phyloP scores from a whole-genome alignment of 192 early-diverging fungal species.

The Coemansia sp. region DNA sequence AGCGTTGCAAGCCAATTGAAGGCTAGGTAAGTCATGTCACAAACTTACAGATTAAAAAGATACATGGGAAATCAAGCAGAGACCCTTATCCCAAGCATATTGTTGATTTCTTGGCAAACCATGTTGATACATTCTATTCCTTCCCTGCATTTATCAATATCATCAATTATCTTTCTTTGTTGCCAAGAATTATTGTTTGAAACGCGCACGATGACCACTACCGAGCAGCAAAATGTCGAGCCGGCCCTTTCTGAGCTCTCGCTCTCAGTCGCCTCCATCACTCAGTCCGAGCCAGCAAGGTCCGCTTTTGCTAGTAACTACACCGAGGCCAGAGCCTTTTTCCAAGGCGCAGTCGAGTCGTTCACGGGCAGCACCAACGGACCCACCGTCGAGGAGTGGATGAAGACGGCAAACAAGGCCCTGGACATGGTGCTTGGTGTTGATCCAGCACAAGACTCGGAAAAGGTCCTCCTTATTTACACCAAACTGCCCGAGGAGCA shows the following conservation, averaged over 20 bases:
- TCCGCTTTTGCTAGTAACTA: not conserved
- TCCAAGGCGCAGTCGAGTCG: not conserved
- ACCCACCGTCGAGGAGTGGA: slow-evolving; percentile 1
- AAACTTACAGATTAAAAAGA: too few species aligned
- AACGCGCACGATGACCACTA: not conserved
- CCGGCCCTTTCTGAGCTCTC: not conserved
- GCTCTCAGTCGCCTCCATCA: not conserved
- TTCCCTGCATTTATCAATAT: not conserved
- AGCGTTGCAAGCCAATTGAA: too few species aligned
- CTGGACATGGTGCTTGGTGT: slow-evolving; percentile 2
- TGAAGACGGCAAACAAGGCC: slow-evolving; percentile 1
- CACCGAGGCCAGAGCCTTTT: slow-evolving; percentile 1
- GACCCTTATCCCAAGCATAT: too few species aligned
- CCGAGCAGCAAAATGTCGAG: not conserved
- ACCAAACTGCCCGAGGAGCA: slow-evolving; percentile 2
- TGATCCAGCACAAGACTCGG: slow-evolving; percentile 1
- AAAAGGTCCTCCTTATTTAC: not conserved
- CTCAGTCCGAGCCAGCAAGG: slow-evolving; percentile 2
- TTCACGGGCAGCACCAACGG: slow-evolving; percentile 3
- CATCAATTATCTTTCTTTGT: not conserved
- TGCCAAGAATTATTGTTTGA: not conserved
- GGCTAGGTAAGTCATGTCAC: too few species aligned
- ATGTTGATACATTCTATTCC: not conserved
- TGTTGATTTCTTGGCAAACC: too few species aligned
- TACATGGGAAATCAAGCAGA: too few species aligned